Conservation (phyloP, 1,284 basidiomycete genomes). For the Trichosporon sp. region DNA sequence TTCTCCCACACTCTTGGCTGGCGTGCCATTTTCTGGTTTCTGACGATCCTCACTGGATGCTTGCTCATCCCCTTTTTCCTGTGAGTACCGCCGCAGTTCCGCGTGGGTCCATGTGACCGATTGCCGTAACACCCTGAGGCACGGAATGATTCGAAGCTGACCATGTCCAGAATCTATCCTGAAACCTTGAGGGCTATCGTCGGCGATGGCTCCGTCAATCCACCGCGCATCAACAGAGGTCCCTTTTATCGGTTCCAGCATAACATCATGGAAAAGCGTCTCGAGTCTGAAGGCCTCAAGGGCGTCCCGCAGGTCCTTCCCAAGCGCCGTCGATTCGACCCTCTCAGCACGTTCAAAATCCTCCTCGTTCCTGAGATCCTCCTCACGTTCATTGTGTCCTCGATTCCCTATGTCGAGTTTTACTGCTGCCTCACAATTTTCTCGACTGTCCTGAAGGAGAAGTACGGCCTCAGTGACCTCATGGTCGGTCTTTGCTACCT, state of each 20-base stretch:
- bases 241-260: slow-evolving; percentile 27
- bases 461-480: slow-evolving; percentile 41
- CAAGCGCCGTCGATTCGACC: slow-evolving; percentile 32
- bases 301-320: neutral
- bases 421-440: slow-evolving; percentile 36
- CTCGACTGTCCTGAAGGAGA: slow-evolving; percentile 42
- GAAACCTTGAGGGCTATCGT: slow-evolving; percentile 48
- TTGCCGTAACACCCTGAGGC: neutral
- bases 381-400: slow-evolving; percentile 36
- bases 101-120: neutral
- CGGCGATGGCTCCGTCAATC: slow-evolving; percentile 46
- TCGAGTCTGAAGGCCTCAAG: neutral
- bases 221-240: slow-evolving; percentile 37
- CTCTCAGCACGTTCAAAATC: slow-evolving; percentile 42
- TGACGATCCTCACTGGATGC: slow-evolving; percentile 17
- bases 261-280: slow-evolving; percentile 9
- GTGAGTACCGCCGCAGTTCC: neutral
- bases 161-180: slow-evolving; percentile 29
- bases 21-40: slow-evolving; percentile 40
- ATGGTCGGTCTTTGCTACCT: slow-evolving; percentile 49
- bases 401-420: slow-evolving; percentile 44
- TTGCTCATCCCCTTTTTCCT: slow-evolving; percentile 20
- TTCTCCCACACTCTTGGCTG: slow-evolving; percentile 18
- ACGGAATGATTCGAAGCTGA: slow-evolving; percentile 1
- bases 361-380: slow-evolving; percentile 45